These are phyloP conservation scores for Puccinellia tenuiflora DNA, from an alignment of 176 grass and related monocot genomes.

Conservation along the genomic window DNA sequence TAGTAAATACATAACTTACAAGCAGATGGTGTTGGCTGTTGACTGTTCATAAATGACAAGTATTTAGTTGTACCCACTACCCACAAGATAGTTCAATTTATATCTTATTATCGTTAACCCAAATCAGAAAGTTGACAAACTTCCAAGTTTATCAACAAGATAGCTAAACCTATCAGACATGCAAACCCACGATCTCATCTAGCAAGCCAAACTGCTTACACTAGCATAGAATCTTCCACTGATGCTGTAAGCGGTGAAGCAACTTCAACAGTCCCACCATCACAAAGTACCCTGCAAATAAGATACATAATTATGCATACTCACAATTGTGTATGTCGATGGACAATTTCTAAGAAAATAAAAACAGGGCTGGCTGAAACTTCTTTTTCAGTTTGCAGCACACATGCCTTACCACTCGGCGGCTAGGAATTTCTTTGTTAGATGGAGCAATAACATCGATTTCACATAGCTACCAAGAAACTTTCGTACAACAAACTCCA, in stretches of 20 bases:
- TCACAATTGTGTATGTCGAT: neutral
- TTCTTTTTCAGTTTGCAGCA: neutral
- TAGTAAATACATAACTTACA: neutral
- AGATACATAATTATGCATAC: conserved; percentile 8
- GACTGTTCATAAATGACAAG: neutral
- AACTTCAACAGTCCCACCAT: conserved; percentile 94
- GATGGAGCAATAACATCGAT: neutral
- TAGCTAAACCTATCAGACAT: neutral
- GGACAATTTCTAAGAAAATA: neutral
- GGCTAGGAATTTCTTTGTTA: neutral
- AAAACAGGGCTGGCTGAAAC: neutral
- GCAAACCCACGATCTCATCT: neutral
- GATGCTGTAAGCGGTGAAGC: conserved; percentile 84
- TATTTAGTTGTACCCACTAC: neutral
- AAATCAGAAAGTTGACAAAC: neutral
- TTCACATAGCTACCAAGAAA: neutral
- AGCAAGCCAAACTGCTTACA: conserved; percentile 56
- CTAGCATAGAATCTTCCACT: conserved; percentile 82
- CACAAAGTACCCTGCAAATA: conserved; percentile 69
- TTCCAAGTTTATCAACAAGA: conserved; percentile 7
- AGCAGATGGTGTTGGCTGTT: neutral
- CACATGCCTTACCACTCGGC: neutral
- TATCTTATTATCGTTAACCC: neutral
- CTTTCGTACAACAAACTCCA: neutral
- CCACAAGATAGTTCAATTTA: neutral